These are phyloP conservation scores for Cercis canadensis DNA, from an alignment of 306 rosid genomes.

Conservation along the genomic window DNA sequence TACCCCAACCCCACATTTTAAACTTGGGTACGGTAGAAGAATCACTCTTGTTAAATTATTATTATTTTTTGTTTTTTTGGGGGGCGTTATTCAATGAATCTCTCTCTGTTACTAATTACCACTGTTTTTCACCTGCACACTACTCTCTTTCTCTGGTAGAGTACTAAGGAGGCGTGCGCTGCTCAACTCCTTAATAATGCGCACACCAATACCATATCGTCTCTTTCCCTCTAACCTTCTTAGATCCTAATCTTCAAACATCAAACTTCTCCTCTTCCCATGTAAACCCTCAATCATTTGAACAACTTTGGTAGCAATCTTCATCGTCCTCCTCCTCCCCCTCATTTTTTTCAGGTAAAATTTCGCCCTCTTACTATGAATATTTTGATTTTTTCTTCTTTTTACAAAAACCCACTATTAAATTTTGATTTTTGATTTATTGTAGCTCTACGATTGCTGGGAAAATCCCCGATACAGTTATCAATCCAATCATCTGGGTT, in stretches of 20 bases:
- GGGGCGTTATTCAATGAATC: too few species aligned
- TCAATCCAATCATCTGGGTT: conserved; percentile 14
- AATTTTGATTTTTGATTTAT: too few species aligned
- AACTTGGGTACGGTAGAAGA: too few species aligned
- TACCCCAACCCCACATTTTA: too few species aligned
- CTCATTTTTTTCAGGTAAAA: conserved; percentile 38
- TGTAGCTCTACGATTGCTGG: conserved; percentile 4
- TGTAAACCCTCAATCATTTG: conserved; percentile 11
- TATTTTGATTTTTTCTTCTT: neutral
- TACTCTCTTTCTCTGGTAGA: too few species aligned
- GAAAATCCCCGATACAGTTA: conserved; percentile 5
- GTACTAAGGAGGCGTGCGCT: too few species aligned
- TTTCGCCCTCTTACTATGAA: neutral
- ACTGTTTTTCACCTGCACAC: too few species aligned
- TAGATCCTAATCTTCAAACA: conserved; percentile 33
- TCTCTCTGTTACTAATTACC: too few species aligned
- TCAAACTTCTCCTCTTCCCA: conserved; percentile 17
- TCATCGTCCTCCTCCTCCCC: conserved; percentile 14
- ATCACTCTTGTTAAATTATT: too few species aligned
- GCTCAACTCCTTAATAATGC: too few species aligned
- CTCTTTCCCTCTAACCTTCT: neutral
- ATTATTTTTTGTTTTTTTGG: too few species aligned
- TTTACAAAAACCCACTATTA: neutral
- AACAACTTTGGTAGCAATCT: conserved; percentile 9
- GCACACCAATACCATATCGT: too few species aligned